Evolutionary conservation across 2,329 filamentous ascomycete species (phyloP), one percentile per base, ranked within the genome.

Genomic region (Eutypella sp.): DNA sequence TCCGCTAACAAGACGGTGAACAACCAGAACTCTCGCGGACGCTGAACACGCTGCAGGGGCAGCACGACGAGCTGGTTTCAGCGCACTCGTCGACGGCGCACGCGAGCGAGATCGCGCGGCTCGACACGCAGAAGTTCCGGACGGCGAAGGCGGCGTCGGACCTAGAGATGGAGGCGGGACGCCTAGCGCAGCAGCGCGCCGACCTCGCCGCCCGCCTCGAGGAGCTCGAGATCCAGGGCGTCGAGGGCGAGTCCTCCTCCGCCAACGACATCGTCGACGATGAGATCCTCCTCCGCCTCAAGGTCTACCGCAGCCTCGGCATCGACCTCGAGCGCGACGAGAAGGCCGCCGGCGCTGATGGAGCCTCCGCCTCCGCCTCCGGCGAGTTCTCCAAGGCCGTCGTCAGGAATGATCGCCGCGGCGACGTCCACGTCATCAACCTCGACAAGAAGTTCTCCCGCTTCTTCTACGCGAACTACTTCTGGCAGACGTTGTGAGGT

Each of bases 401-500:
- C 16, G 85, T 97, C 54, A 75, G 89, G 51, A 96, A 95, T 63
- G 84, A 84, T 49, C 78, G 82, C 54, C 92, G 90, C 71, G 91
- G 90, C 8, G 91, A 97, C 64, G 89, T 97, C 42, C 89, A 96
- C 64, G 88, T 97, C 41, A 85, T 99, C 49, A 95, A 95, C 60
- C 84, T 99, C 65, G 91, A 97, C 59, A 84, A 87, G 58, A 95
- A 93, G 70, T 91, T 96, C 65, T 92, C 88, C 47, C 79, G 84
- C 51, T 92, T 87, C 65, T 96, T 95, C 62, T 96, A 96, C 61
- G 89, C 91, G 19, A 95, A 96, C 59, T 95, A 95, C 65, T 95
- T 97, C 62, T 99, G 93, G 93, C 79, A 89, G 59, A 92, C 84
- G 24, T 74, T 96, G 65, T 95, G 72, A 66, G 16, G 25, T 48